These are phyloP conservation scores for Myochromella boudieri DNA, from an alignment of 768 basidiomycete species.

Conservation along the genomic window DNA sequence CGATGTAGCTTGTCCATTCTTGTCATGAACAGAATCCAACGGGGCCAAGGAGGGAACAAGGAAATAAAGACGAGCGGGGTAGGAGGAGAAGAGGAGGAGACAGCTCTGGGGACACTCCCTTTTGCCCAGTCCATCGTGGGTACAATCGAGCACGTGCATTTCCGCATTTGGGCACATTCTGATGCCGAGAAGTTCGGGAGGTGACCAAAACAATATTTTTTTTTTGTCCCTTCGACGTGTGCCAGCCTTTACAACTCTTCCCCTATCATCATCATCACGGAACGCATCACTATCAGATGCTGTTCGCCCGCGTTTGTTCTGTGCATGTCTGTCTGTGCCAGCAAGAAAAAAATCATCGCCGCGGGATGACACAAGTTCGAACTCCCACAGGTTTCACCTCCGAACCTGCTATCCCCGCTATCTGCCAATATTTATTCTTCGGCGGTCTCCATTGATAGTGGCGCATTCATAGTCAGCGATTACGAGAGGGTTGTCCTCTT, in stretches of 20 bases:
- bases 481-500: too few species aligned
- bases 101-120: background rate
- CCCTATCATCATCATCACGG: conserved; percentile 1
- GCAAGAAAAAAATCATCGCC: background rate
- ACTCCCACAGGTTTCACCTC: background rate
- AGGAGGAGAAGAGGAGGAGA: background rate
- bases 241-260: background rate
- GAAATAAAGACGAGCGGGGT: background rate
- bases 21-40: background rate
- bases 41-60: background rate
- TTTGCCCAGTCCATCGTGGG: conserved; percentile 2
- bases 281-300: too few species aligned
- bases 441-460: too few species aligned
- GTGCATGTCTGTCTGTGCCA: background rate
- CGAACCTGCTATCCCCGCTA: too few species aligned
- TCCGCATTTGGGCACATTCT: conserved; percentile 6
- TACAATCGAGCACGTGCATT: conserved; percentile 2
- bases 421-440: too few species aligned
- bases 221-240: background rate
- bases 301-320: too few species aligned
- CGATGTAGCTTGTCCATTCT: conserved; percentile 3
- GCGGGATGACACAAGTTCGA: background rate
- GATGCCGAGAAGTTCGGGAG: conserved; percentile 1
- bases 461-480: too few species aligned
- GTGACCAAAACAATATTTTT: background rate